Evolutionary conservation across 1,284 basidiomycete genomes (phyloP).

Genomic region (Xerocomus amazonicus): DNA sequence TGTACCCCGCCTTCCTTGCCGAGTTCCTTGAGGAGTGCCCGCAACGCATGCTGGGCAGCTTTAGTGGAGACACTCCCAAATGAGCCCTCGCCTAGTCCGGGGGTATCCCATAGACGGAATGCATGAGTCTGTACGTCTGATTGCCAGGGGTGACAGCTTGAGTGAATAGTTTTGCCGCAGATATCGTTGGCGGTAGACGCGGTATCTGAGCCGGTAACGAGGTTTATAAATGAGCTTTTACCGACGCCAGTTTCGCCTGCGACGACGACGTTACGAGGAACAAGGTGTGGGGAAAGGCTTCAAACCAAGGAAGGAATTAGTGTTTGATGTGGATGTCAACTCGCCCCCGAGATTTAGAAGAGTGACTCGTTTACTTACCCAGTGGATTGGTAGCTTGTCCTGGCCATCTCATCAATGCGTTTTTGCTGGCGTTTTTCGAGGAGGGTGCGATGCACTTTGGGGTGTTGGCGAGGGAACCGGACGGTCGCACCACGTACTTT

Average conservation of each 20-base stretch:
- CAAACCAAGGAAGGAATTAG: not conserved
- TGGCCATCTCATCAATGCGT: slow-evolving; percentile 6
- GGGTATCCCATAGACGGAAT: slow-evolving; percentile 31
- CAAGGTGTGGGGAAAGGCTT: slow-evolving; percentile 2
- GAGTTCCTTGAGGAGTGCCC: slow-evolving; percentile 25
- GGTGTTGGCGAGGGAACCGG: not conserved
- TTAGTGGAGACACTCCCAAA: slow-evolving; percentile 22
- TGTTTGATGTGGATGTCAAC: not conserved
- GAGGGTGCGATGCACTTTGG: not conserved
- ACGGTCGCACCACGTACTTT: not conserved
- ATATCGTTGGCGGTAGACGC: slow-evolving; percentile 24
- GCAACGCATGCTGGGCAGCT: slow-evolving; percentile 20
- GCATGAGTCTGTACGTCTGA: slow-evolving; percentile 12
- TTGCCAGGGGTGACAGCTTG: slow-evolving; percentile 14
- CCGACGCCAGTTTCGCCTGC: slow-evolving; percentile 29
- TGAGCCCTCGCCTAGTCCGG: slow-evolving; percentile 28
- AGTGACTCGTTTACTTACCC: too few species aligned
- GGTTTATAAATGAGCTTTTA: slow-evolving; percentile 31
- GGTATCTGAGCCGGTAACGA: slow-evolving; percentile 13
- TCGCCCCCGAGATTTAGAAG: too few species aligned
- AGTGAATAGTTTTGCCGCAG: slow-evolving; percentile 22
- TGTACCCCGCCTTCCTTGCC: slow-evolving; percentile 26
- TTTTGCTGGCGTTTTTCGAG: not conserved
- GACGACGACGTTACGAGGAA: slow-evolving; percentile 23
- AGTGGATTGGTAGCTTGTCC: not conserved